These are phyloP conservation scores for Colletotrichum musicola DNA, from an alignment of 2,329 filamentous ascomycete species.

Conservation along the genomic window DNA sequence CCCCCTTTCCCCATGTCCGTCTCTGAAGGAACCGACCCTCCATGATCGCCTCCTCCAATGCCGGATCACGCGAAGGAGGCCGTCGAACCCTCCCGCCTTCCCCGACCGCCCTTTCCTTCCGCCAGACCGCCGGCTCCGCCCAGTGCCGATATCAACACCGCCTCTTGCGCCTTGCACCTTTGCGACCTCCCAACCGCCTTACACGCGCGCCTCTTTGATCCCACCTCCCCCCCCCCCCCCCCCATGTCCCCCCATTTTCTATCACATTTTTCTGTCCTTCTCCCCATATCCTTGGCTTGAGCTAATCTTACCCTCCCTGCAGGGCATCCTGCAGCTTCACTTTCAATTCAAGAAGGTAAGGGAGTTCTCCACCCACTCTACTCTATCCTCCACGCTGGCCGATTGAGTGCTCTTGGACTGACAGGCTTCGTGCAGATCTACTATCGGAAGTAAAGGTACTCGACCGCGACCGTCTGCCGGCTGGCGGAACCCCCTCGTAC, in stretches of 20 bases:
- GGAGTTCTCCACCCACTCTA: constrained; percentile 28
- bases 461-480: constrained; percentile 6
- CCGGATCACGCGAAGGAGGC: constrained; percentile 11
- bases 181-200: constrained; percentile 23
- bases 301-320: constrained; percentile 46
- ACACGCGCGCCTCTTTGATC: constrained; percentile 32
- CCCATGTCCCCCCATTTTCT: constrained; percentile 3
- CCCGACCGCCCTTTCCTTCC: constrained; percentile 6
- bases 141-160: constrained; percentile 7
- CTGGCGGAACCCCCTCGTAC: background rate
- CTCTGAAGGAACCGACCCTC: constrained; percentile 17
- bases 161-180: background rate
- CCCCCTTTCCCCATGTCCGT: constrained; percentile 2
- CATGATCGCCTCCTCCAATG: constrained; percentile 16
- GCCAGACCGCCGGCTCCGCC: constrained; percentile 17
- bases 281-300: constrained; percentile 40
- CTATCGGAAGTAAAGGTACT: constrained; percentile 62
- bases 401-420: constrained; percentile 26
- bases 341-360: constrained; percentile 98
- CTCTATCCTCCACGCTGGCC: background rate
- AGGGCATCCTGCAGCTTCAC: constrained; percentile 96
- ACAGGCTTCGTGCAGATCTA: constrained; percentile 60
- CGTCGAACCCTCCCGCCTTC: background rate
- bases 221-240: background rate
- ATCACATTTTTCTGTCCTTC: constrained; percentile 38